Evolutionary conservation across 1,284 basidiomycete genomes (phyloP).

Genomic region (Cryptococcus sp.): DNA sequence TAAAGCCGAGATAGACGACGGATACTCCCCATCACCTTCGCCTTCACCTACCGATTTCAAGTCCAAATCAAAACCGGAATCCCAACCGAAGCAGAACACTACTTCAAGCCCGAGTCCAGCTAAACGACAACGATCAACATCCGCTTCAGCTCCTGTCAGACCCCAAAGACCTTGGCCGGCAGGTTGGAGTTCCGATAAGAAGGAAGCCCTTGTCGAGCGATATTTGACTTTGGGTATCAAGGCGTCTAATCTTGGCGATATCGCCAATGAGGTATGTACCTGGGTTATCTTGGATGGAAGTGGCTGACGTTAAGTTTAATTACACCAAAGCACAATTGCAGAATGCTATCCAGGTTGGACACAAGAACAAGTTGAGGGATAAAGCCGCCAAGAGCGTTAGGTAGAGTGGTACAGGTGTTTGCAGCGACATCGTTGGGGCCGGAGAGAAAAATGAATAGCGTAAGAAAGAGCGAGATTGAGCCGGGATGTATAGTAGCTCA

Average conservation of each 20-base stretch:
- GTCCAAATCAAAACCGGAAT: background rate
- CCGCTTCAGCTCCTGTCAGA: background rate
- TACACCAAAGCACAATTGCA: conserved; percentile 15
- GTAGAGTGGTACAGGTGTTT: conserved; percentile 4
- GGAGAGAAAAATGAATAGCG: too few relatives aligned
- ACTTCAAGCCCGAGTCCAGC: background rate
- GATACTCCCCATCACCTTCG: background rate
- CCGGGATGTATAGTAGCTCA: too few relatives aligned
- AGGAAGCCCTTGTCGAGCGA: conserved; percentile 7
- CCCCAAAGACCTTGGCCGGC: background rate
- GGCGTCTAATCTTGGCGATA: conserved; percentile 3
- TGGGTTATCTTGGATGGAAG: background rate
- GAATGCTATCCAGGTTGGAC: conserved; percentile 26
- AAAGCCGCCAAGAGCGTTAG: conserved; percentile 19
- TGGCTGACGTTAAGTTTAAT: conserved; percentile 14
- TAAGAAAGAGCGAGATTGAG: too few relatives aligned
- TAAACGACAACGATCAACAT: background rate
- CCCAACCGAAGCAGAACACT: background rate
- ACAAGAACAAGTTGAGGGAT: conserved; percentile 26
- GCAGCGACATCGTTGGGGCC: too few relatives aligned
- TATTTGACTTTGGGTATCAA: conserved; percentile 9
- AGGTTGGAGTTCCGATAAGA: conserved; percentile 16
- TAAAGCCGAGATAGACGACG: background rate
- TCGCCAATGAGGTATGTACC: conserved; percentile 12
- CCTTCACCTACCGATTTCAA: too few relatives aligned